Conservation (phyloP, 2,329 filamentous ascomycete species). For the Apiospora saccharicola region DNA sequence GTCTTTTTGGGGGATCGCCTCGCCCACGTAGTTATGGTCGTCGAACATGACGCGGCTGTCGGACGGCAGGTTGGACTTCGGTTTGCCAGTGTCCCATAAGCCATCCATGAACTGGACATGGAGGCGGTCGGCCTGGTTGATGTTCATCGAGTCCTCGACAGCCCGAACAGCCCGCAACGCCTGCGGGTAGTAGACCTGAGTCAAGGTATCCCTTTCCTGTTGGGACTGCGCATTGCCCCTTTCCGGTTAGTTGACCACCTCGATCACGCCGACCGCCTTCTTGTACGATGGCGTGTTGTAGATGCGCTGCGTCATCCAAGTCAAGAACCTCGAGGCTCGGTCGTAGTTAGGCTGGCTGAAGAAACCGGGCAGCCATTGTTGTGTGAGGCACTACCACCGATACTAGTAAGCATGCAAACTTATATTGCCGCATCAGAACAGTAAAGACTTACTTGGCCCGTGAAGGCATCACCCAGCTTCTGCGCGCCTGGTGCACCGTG, state of each 20-base stretch:
- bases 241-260: slow-evolving; percentile 55
- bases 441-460: slow-evolving; percentile 37
- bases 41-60: slow-evolving; percentile 52
- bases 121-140: slow-evolving; percentile 47
- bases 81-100: slow-evolving; percentile 55
- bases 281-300: slow-evolving; percentile 46
- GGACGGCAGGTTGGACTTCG: slow-evolving; percentile 46
- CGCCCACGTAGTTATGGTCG: slow-evolving; percentile 58
- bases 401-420: slow-evolving; percentile 5
- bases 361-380: slow-evolving; percentile 47
- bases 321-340: slow-evolving; percentile 52
- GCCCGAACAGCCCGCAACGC: slow-evolving; percentile 49
- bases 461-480: slow-evolving; percentile 47
- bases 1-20: slow-evolving; percentile 38
- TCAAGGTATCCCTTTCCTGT: slow-evolving; percentile 37
- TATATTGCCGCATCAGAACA: not conserved
- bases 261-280: slow-evolving; percentile 56
- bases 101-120: slow-evolving; percentile 49
- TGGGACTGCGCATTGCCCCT: slow-evolving; percentile 31
- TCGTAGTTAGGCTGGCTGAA: slow-evolving; percentile 55
- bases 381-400: slow-evolving; percentile 26
- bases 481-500: slow-evolving; percentile 52
- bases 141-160: slow-evolving; percentile 46
- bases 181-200: slow-evolving; percentile 51
- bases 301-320: slow-evolving; percentile 52